Conservation (phyloP, 1,139 yeast genomes). For the Lodderomyces pseudojiufengensis region DNA sequence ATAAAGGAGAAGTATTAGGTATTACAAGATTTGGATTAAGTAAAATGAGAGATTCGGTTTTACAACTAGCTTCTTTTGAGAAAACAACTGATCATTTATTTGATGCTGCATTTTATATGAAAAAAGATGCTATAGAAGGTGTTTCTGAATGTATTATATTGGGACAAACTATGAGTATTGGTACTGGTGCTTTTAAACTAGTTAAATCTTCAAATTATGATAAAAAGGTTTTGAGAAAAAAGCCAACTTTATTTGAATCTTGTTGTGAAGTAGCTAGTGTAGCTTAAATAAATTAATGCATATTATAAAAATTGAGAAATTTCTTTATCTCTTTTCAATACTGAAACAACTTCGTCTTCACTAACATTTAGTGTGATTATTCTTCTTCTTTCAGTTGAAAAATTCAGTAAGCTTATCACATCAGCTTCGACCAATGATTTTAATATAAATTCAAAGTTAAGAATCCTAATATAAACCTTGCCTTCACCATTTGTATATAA, state of each 20-base stretch:
- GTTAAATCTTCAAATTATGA: slow-evolving; percentile 55
- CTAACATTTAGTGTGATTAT: slow-evolving; percentile 63
- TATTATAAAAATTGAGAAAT: slow-evolving; percentile 12
- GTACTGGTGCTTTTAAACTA: slow-evolving; percentile 94
- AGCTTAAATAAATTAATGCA: neutral
- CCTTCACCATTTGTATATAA: slow-evolving; percentile 8
- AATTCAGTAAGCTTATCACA: slow-evolving; percentile 60
- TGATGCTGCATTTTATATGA: slow-evolving; percentile 98
- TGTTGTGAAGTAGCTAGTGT: slow-evolving; percentile 25
- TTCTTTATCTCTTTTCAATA: slow-evolving; percentile 52
- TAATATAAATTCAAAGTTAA: slow-evolving; percentile 50
- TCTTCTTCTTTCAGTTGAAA: slow-evolving; percentile 64
- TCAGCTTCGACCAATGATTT: slow-evolving; percentile 78
- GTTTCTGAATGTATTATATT: slow-evolving; percentile 96
- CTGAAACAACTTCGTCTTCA: slow-evolving; percentile 63
- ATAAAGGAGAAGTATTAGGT: slow-evolving; percentile 97
- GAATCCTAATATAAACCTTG: slow-evolving; percentile 28
- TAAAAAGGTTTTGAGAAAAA: slow-evolving; percentile 42
- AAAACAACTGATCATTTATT: slow-evolving; percentile 98
- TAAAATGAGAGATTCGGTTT: slow-evolving; percentile 96
- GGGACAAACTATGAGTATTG: slow-evolving; percentile 96
- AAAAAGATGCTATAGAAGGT: slow-evolving; percentile 93
- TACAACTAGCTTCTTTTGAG: slow-evolving; percentile 95
- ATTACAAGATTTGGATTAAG: slow-evolving; percentile 97
- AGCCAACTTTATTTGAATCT: slow-evolving; percentile 60